A percentile compares a stretch with the other conserved stretches of the same genome.
phyloP scores from a whole-genome alignment of 1,139 yeast species.

The Sugiyamaella sp. region DNA sequence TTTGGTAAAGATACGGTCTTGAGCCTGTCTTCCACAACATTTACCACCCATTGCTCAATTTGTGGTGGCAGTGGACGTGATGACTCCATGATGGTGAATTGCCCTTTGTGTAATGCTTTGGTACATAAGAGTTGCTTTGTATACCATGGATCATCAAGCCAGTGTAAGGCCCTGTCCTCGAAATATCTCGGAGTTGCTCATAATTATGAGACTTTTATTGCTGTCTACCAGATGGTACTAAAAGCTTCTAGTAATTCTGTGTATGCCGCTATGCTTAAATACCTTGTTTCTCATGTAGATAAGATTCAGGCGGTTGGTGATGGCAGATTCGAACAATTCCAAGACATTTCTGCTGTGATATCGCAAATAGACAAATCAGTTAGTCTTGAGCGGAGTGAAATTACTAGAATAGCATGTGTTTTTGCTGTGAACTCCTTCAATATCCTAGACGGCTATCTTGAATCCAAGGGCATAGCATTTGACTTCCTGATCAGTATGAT shows the following conservation, averaged over 20 bases:
- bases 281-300: conserved; percentile 17
- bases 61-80: neutral
- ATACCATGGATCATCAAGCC: neutral
- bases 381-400: neutral
- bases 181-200: conserved; percentile 1
- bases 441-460: conserved; percentile 18
- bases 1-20: conserved; percentile 14
- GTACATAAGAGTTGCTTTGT: conserved; percentile 7
- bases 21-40: neutral
- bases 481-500: conserved; percentile 21
- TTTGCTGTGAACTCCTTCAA: conserved; percentile 23
- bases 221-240: conserved; percentile 10
- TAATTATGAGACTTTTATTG: conserved; percentile 2
- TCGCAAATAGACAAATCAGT: neutral
- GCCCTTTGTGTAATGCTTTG: conserved; percentile 4
- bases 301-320: conserved; percentile 8
- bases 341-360: conserved; percentile 3
- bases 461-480: conserved; percentile 20
- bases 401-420: conserved; percentile 18
- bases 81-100: neutral
- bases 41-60: neutral
- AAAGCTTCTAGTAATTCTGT: conserved; percentile 2
- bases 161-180: conserved; percentile 6
- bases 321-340: conserved; percentile 17
- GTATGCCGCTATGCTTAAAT: conserved; percentile 4